Base-by-base conservation (phyloP, 768 basidiomycete species). In the Brasilioporus rufonigricans region DNA sequence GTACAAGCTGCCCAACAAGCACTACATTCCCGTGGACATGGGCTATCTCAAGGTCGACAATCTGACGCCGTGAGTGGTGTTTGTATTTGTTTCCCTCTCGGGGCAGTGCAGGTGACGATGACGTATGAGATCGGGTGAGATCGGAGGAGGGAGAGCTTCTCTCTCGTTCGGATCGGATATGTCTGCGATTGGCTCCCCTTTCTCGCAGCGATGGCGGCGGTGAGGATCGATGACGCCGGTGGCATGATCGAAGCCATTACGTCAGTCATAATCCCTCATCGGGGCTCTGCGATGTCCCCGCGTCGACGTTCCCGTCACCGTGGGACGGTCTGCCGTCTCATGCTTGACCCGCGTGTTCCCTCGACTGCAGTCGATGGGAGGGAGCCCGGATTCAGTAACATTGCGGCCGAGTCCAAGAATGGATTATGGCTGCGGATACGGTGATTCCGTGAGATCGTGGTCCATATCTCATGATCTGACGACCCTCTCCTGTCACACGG, bases 1-100 rank as follows among this genome's bases (percentile, higher is more conserved):
- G 14, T 97, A 96, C 72, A 71, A 74, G 40, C 78, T 97, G 3
- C 95, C 96, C 2, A 98, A 98, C 77, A 92, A 94, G 73, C 95
- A 97, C 67, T 98, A 96, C 70, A 82, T 97, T 61, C 89, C 91
- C 0, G 91, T 94, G 44, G 84, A 91, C 69, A 87, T 93, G 85
- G 72, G 71, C 50, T 91, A 90, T 56, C 73, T 88, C 41, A 83
- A 82, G 2, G 66, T 88, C 10, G 87, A 90, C 61, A 91, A 92
- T 65, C 59, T 80, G 36, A 83, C 82, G 3, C 84, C 85, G 85
- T 87, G 64, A 65, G 73, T 75, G 44, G 26, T 36, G n/a, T 59
- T 61, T 63, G 21, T 47, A 33, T 49, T 35, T 10, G 44, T 50
- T 57, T 33, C 19, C 10, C 4, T 29, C 4, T 13, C 9, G 27